These are phyloP conservation scores for Colletotrichum gloeosporioides DNA, from an alignment of 2,329 filamentous ascomycete genomes.

Conservation along the genomic window DNA sequence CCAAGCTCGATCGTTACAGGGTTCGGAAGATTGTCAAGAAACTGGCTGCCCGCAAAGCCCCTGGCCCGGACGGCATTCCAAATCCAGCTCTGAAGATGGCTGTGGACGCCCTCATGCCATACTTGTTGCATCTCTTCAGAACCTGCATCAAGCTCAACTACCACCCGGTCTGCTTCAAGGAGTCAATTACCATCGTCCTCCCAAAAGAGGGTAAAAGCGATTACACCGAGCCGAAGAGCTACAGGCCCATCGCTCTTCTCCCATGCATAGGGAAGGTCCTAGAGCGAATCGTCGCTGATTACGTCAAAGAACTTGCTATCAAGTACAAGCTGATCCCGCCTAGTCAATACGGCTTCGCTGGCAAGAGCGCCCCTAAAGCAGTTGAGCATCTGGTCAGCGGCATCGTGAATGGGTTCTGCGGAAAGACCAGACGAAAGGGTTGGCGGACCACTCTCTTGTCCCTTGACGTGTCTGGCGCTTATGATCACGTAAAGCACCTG, in stretches of 20 bases:
- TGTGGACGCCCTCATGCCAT: background rate
- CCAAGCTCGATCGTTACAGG: rapidly evolving
- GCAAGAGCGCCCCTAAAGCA: background rate
- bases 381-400: background rate
- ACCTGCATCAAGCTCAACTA: background rate
- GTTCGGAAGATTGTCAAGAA: background rate
- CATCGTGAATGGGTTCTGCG: background rate
- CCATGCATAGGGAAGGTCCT: background rate
- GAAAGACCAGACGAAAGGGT: background rate
- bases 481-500: background rate
- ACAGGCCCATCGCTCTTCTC: background rate
- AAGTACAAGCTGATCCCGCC: background rate
- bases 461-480: background rate
- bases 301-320: background rate
- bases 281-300: background rate
- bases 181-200: background rate
- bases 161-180: background rate
- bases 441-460: background rate
- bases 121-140: background rate
- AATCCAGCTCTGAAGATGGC: background rate
- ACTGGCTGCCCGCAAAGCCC: background rate
- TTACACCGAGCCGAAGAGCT: background rate
- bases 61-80: background rate
- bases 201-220: background rate
- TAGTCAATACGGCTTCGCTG: background rate